These are phyloP conservation scores for Xylariaceae sp. DNA, from an alignment of 2,329 filamentous ascomycete species.

Conservation along the genomic window DNA sequence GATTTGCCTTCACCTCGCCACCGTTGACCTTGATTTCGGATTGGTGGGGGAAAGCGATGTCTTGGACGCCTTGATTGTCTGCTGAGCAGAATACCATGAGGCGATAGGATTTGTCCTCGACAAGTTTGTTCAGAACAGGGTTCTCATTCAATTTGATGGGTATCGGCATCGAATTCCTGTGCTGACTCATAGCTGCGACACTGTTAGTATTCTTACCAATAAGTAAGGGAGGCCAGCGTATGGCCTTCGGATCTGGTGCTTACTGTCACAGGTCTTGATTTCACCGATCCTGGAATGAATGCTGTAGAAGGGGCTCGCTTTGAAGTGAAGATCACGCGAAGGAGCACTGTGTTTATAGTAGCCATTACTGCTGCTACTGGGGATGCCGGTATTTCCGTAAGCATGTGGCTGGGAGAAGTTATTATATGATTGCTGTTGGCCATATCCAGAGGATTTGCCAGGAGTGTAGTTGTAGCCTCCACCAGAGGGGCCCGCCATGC, in stretches of 20 bases:
- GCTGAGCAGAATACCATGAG: conserved; percentile 81
- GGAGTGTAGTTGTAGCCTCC: conserved; percentile 2
- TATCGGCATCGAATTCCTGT: conserved; percentile 46
- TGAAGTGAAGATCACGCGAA: conserved; percentile 41
- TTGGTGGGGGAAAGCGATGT: conserved; percentile 87
- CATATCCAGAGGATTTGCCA: conserved; percentile 5
- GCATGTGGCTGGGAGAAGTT: conserved; percentile 6
- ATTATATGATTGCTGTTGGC: conserved; percentile 4
- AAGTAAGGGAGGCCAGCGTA: background rate
- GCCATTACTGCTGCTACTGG: conserved; percentile 9
- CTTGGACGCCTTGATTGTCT: conserved; percentile 60
- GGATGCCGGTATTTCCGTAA: conserved; percentile 15
- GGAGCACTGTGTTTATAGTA: conserved; percentile 14
- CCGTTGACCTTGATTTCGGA: conserved; percentile 89
- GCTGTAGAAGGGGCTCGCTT: conserved; percentile 81
- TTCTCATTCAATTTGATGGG: conserved; percentile 47
- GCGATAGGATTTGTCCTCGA: conserved; percentile 57
- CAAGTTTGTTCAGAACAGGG: conserved; percentile 51
- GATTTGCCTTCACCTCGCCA: conserved; percentile 85
- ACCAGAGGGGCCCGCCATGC: conserved; percentile 8
- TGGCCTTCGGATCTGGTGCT: conserved; percentile 25
- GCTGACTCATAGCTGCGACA: conserved; percentile 50
- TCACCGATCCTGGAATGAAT: conserved; percentile 62
- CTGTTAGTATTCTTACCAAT: conserved; percentile 10
- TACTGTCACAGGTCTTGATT: conserved; percentile 69